Evolutionary conservation across 179 eudicot species (phyloP).

Genomic region (Monotropa hypopitys): DNA sequence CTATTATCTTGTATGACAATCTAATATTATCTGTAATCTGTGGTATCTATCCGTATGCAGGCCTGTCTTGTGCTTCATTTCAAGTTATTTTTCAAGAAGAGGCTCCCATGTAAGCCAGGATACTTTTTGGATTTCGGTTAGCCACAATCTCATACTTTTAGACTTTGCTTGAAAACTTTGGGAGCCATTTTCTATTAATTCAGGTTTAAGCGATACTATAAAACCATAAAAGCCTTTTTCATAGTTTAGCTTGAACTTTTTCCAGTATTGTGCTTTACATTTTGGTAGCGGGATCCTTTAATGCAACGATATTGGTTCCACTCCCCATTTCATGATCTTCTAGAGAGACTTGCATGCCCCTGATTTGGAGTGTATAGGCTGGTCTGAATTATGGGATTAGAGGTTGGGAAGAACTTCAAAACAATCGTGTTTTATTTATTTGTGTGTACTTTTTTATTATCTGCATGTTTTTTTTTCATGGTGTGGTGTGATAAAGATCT

Average conservation of each 20-base stretch:
- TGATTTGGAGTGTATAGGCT: not conserved
- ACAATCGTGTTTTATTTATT: not conserved
- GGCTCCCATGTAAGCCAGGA: constrained; percentile 60
- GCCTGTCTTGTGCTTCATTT: constrained; percentile 65
- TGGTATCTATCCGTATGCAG: constrained; percentile 28
- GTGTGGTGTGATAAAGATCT: not conserved
- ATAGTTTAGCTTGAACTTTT: not conserved
- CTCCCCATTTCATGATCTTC: not conserved
- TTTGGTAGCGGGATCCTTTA: not conserved
- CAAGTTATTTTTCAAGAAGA: constrained; percentile 81
- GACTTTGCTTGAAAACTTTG: not conserved
- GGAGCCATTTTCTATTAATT: not conserved
- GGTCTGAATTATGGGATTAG: not conserved
- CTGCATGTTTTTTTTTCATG: not conserved
- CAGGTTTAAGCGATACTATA: not conserved
- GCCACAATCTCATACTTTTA: not conserved
- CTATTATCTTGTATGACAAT: not conserved
- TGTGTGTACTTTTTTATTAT: not conserved
- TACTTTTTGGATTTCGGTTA: not conserved
- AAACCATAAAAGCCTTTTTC: not conserved
- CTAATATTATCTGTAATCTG: not conserved
- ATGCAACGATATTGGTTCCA: not conserved
- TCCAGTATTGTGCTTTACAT: not conserved
- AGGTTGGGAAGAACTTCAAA: not conserved
- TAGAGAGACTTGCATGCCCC: not conserved